Percentiles rank a stretch among this genome's conserved stretches.
These are phyloP conservation scores for Talaromyces wortmannii DNA, from an alignment of 495 filamentous ascomycete species.

Conservation along the genomic window DNA sequence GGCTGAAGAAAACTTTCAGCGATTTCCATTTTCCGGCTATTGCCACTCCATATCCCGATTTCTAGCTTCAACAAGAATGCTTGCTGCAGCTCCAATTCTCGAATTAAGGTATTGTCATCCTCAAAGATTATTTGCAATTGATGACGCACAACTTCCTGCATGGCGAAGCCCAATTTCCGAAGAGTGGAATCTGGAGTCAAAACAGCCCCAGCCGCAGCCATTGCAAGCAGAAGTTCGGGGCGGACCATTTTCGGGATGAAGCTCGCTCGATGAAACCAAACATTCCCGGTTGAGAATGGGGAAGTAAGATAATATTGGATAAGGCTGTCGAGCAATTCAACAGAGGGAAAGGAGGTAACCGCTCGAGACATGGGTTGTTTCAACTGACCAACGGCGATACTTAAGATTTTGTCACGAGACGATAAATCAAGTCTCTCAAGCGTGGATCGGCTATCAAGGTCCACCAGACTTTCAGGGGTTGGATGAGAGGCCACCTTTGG, in stretches of 20 bases:
- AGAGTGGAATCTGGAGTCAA: slow-evolving; percentile 47
- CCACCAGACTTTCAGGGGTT: slow-evolving; percentile 7
- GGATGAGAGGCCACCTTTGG: slow-evolving; percentile 23
- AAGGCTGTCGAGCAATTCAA: slow-evolving; percentile 50
- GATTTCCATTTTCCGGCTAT: slow-evolving; percentile 61
- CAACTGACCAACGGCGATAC: slow-evolving; percentile 47
- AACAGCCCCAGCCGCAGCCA: slow-evolving; percentile 50
- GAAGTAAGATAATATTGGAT: slow-evolving; percentile 53
- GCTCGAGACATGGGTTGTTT: slow-evolving; percentile 34
- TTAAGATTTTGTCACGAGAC: slow-evolving; percentile 50
- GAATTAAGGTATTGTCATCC: slow-evolving; percentile 48
- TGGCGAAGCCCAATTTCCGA: slow-evolving; percentile 54
- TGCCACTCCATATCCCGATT: slow-evolving; percentile 60
- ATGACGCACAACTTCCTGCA: slow-evolving; percentile 52
- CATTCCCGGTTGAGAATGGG: slow-evolving; percentile 38
- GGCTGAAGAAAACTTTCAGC: slow-evolving; percentile 52
- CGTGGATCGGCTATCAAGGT: slow-evolving; percentile 14
- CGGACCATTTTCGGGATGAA: slow-evolving; percentile 42
- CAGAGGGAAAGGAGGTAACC: slow-evolving; percentile 54
- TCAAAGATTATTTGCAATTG: slow-evolving; percentile 47
- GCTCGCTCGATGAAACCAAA: slow-evolving; percentile 52
- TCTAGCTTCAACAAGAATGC: slow-evolving; percentile 47
- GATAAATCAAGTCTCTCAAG: slow-evolving; percentile 32
- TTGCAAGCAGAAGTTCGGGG: slow-evolving; percentile 48
- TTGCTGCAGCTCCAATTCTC: slow-evolving; percentile 48